Base-by-base conservation (phyloP, 2,329 filamentous ascomycete species). In the Calonectria crousiana region DNA sequence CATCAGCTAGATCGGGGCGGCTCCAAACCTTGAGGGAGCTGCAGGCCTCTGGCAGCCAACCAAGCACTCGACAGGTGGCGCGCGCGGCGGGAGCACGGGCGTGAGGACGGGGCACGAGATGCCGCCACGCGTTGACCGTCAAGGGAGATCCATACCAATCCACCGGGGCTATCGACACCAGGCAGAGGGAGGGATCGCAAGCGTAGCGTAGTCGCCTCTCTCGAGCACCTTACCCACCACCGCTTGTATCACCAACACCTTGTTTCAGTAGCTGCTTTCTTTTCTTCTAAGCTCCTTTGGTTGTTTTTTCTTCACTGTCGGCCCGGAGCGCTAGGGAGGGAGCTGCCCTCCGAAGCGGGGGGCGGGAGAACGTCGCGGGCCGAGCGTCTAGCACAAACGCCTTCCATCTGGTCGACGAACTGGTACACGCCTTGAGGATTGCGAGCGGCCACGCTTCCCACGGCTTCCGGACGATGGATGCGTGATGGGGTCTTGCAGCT, bases 351-450 rank as follows among this genome's bases (percentile, higher is more conserved):
- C 30, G 36, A 47, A 16, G 36, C 69, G 53, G 64, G 65, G 65
- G 52, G 70, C 71, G 71, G 71, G 71, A 72, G 69, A 49, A 34
- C 71, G 47, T 69, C 65, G 30, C 71, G 71, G 71, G 65, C 71
- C 71, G 71, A 72, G 71, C 71, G 71, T 65, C 71, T 72, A 69
- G 64, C 28, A 30, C 30, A 41, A 69, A 64, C 60, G 60, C 38
- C 60, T 64, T 38, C 60, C 60, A 32, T 64, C 60, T 30, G 60
- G 28, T 32, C 38, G 23, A 67, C 30, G 34, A 67, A 67, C 32
- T 52, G 30, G 64, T 49, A 20, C n/a, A 14, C 28, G 62, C 18
- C 11, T 23, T 60, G 23, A 10, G 34, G 34, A 38, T 38, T 38
- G 23, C 34, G 32, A 60, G 34, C 34, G 34, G n/a, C 56, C 56